phyloP scores from a whole-genome alignment of 306 rosid species.

The Acmispon strigosus region DNA sequence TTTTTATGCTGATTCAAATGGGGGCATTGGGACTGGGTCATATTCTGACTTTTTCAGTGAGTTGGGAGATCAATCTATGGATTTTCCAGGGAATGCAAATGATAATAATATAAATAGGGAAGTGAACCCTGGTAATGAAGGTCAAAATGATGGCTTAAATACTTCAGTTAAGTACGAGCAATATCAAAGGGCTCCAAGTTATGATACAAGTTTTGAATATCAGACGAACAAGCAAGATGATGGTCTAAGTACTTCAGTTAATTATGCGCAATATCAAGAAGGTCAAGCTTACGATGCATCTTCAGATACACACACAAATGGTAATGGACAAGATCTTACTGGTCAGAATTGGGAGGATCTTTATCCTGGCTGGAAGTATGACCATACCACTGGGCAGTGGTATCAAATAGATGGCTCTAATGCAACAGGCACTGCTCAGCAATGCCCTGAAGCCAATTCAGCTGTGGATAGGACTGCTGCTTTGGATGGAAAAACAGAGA shows the following conservation, averaged over 20 bases:
- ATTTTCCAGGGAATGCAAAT: conserved; percentile 13
- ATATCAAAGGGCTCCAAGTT: conserved; percentile 40
- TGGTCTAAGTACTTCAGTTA: conserved; percentile 23
- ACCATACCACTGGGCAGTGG: conserved; percentile 61
- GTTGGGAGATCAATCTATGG: conserved; percentile 42
- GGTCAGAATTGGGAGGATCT: conserved; percentile 64
- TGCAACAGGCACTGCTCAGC: conserved; percentile 27
- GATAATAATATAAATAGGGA: conserved; percentile 23
- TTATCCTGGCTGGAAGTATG: conserved; percentile 87
- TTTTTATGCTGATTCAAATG: conserved; percentile 59
- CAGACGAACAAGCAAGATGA: conserved; percentile 33
- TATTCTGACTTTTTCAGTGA: conserved; percentile 74
- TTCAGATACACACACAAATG: conserved; percentile 27
- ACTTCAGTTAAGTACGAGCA: conserved; percentile 29
- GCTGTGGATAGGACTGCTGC: conserved; percentile 32
- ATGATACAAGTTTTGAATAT: conserved; percentile 29
- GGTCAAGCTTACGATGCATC: conserved; percentile 38
- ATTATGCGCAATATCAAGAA: conserved; percentile 35
- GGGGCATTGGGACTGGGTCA: conserved; percentile 48
- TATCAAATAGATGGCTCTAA: conserved; percentile 49
- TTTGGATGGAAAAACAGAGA: conserved; percentile 36
- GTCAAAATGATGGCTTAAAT: conserved; percentile 24
- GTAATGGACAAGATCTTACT: conserved; percentile 46
- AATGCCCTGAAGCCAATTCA: conserved; percentile 25
- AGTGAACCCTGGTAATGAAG: conserved; percentile 25